Evolutionary conservation across 2,329 filamentous ascomycete genomes (phyloP).

Genomic region (Colletotrichum sp.): DNA sequence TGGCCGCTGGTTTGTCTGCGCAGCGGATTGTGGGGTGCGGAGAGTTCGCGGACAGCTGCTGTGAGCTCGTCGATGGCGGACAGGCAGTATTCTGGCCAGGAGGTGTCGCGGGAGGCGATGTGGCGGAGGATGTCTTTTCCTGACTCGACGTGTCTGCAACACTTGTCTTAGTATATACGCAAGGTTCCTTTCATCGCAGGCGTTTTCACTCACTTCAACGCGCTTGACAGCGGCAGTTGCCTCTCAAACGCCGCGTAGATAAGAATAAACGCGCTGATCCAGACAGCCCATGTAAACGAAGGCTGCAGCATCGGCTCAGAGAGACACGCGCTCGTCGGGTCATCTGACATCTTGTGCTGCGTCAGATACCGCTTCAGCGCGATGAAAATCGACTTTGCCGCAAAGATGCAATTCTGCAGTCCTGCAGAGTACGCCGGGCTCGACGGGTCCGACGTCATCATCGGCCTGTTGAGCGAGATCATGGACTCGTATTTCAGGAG

Average conservation of each 20-base stretch:
- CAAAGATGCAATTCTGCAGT: constrained; percentile 55
- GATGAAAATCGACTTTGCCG: constrained; percentile 51
- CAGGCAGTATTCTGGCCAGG: constrained; percentile 37
- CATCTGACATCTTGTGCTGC: constrained; percentile 11
- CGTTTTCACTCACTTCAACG: constrained; percentile 38
- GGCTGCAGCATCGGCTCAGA: constrained; percentile 48
- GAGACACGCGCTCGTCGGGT: constrained; percentile 11
- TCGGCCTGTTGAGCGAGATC: constrained; percentile 55
- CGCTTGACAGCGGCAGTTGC: constrained; percentile 41
- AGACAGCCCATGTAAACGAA: constrained; percentile 56
- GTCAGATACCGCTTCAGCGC: constrained; percentile 35
- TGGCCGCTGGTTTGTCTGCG: neutral
- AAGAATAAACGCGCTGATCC: constrained; percentile 58
- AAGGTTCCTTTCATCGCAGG: neutral
- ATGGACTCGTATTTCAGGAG: constrained; percentile 53
- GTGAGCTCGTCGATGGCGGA: constrained; percentile 35
- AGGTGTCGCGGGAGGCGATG: constrained; percentile 32
- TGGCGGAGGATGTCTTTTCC: constrained; percentile 31
- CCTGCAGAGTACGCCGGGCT: constrained; percentile 51
- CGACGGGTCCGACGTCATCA: constrained; percentile 48
- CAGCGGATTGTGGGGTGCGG: neutral
- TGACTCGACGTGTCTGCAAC: constrained; percentile 29
- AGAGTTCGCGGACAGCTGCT: constrained; percentile 30
- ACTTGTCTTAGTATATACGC: neutral
- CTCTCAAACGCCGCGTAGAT: constrained; percentile 53